phyloP scores from a whole-genome alignment of 2,329 filamentous ascomycete genomes.

The Colletotrichum orchidophilum region DNA sequence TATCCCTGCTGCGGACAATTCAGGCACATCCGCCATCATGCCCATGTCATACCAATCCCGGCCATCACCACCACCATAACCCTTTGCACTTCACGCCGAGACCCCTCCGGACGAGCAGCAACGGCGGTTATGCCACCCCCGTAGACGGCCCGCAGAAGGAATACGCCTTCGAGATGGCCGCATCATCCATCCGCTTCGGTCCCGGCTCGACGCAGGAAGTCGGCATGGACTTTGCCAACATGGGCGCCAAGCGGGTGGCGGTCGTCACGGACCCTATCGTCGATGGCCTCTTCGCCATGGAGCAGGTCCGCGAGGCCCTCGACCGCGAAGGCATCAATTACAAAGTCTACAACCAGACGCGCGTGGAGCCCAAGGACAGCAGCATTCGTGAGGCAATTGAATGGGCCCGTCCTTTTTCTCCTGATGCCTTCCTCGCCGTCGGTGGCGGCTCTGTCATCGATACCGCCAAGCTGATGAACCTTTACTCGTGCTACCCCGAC shows the following conservation, averaged over 20 bases:
- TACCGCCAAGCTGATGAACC: slow-evolving; percentile 98
- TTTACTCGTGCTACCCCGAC: slow-evolving; percentile 90
- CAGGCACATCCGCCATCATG: slow-evolving; percentile 89
- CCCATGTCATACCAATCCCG: slow-evolving; percentile 92
- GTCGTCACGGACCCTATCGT: slow-evolving; percentile 92
- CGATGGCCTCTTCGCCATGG: slow-evolving; percentile 85
- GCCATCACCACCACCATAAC: slow-evolving; percentile 75
- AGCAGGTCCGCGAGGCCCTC: slow-evolving; percentile 84
- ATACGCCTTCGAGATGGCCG: slow-evolving; percentile 99
- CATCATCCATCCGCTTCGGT: slow-evolving; percentile 92
- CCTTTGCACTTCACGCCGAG: slow-evolving; percentile 64
- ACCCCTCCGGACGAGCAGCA: slow-evolving; percentile 40
- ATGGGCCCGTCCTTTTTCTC: slow-evolving; percentile 80
- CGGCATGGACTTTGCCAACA: slow-evolving; percentile 96
- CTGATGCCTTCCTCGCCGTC: slow-evolving; percentile 93
- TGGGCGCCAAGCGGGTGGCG: slow-evolving; percentile 86
- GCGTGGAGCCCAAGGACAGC: slow-evolving; percentile 93
- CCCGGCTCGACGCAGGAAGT: slow-evolving; percentile 94
- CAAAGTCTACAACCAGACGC: slow-evolving; percentile 81
- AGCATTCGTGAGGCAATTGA: slow-evolving; percentile 90
- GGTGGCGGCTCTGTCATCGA: slow-evolving; percentile 95
- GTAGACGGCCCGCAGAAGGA: slow-evolving; percentile 75
- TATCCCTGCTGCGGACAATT: slow-evolving; percentile 84
- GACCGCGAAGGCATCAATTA: slow-evolving; percentile 81
- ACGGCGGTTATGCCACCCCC: slow-evolving; percentile 71